Percentiles rank a stretch among this genome's conserved stretches.
Evolutionary conservation across 2,329 filamentous ascomycete species (phyloP).

Genomic region (Colletotrichum orbiculare): DNA sequence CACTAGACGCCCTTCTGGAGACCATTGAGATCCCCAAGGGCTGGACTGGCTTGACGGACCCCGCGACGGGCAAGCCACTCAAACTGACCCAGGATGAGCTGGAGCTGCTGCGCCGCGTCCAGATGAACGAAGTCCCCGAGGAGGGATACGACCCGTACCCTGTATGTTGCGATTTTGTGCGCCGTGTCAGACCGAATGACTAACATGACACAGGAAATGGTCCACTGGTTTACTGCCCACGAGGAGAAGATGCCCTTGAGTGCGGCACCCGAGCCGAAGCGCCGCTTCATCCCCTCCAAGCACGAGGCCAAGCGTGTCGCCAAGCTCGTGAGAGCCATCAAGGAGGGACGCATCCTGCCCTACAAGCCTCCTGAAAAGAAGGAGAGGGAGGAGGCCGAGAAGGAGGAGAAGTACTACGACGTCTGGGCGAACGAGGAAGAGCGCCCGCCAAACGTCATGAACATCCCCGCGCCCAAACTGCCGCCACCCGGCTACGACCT

Average conservation of each 20-base stretch:
- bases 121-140: slow-evolving; percentile 87
- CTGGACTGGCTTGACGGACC: slow-evolving; percentile 96
- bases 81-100: slow-evolving; percentile 89
- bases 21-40: slow-evolving; percentile 97
- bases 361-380: slow-evolving; percentile 80
- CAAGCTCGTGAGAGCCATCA: slow-evolving; percentile 96
- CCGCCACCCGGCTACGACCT: slow-evolving; percentile 94
- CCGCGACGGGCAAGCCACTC: slow-evolving; percentile 91
- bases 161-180: slow-evolving; percentile 54
- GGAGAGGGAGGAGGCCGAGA: slow-evolving; percentile 76
- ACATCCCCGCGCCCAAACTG: slow-evolving; percentile 92
- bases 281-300: slow-evolving; percentile 94
- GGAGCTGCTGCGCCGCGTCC: slow-evolving; percentile 87
- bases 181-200: slow-evolving; percentile 31
- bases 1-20: slow-evolving; percentile 91
- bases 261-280: slow-evolving; percentile 93
- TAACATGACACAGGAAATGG: slow-evolving; percentile 69
- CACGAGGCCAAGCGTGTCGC: slow-evolving; percentile 96
- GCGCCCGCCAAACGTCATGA: slow-evolving; percentile 87
- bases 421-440: slow-evolving; percentile 95
- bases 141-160: slow-evolving; percentile 95
- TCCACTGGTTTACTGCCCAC: slow-evolving; percentile 93
- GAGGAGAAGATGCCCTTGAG: slow-evolving; percentile 95
- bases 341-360: slow-evolving; percentile 91
- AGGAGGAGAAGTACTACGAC: slow-evolving; percentile 82